phyloP scores from a whole-genome alignment of 495 filamentous ascomycete species.

The Penicillium silybi region DNA sequence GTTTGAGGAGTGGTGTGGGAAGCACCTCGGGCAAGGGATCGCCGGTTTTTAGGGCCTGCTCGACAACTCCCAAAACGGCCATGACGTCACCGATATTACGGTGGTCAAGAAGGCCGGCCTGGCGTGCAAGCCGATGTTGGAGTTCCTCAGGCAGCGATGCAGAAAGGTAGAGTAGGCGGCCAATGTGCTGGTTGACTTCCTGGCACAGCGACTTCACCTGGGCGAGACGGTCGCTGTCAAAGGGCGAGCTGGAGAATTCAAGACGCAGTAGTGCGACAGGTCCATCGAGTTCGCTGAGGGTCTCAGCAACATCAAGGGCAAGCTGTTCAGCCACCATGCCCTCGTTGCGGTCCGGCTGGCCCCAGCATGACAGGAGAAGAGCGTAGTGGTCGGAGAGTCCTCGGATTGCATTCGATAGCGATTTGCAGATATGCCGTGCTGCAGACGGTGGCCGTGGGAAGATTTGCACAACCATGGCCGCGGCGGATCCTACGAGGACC shows the following conservation, averaged over 20 bases:
- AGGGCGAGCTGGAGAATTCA: constrained; percentile 41
- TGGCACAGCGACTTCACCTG: constrained; percentile 36
- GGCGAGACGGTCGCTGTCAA: constrained; percentile 32
- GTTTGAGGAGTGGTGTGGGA: constrained; percentile 36
- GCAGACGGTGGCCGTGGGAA: constrained; percentile 44
- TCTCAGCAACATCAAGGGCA: constrained; percentile 30
- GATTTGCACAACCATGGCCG: constrained; percentile 37
- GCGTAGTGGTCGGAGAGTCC: constrained; percentile 43
- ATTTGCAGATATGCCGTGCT: constrained; percentile 37
- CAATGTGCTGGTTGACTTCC: constrained; percentile 33
- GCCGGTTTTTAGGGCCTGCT: constrained; percentile 40
- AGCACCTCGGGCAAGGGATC: constrained; percentile 41
- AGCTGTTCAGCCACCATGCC: constrained; percentile 31
- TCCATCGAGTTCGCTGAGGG: constrained; percentile 26
- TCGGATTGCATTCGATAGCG: constrained; percentile 35
- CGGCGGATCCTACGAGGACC: constrained; percentile 38
- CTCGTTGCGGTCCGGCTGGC: constrained; percentile 22
- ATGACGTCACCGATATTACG: constrained; percentile 39
- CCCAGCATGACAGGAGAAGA: constrained; percentile 41
- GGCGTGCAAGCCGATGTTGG: constrained; percentile 24
- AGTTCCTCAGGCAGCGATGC: constrained; percentile 30
- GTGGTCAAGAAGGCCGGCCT: constrained; percentile 35
- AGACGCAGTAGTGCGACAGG: constrained; percentile 32
- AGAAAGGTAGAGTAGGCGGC: constrained; percentile 32
- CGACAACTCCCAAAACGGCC: constrained; percentile 37